phyloP scores from a whole-genome alignment of 306 rosid genomes.

The Begonia loranthoides region DNA sequence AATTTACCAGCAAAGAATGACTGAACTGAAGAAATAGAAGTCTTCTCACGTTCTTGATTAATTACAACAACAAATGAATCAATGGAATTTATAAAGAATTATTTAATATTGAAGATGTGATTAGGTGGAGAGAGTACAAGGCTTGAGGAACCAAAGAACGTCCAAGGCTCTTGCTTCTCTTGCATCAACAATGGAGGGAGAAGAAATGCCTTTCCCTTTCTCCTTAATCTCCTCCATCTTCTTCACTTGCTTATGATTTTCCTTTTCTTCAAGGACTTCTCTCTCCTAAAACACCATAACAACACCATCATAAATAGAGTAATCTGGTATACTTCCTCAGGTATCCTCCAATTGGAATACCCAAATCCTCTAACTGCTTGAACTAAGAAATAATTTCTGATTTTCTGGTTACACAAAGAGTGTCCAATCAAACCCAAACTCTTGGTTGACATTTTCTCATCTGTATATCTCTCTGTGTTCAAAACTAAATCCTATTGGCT shows the following conservation, averaged over 20 bases:
- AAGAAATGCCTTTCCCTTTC: slow-evolving; percentile 25
- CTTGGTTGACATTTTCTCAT: too few relatives aligned
- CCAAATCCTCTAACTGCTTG: too few relatives aligned
- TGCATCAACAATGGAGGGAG: slow-evolving; percentile 31
- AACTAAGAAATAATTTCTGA: too few relatives aligned
- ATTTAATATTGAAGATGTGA: too few relatives aligned
- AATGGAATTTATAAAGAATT: not conserved
- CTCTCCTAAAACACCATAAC: slow-evolving; percentile 31
- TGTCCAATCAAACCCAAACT: too few relatives aligned
- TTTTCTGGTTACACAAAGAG: too few relatives aligned
- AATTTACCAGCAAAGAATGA: not conserved
- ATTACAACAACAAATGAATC: not conserved
- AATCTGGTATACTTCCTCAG: not conserved
- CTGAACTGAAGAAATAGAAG: too few relatives aligned
- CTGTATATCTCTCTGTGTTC: too few relatives aligned
- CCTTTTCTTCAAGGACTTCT: slow-evolving; percentile 41
- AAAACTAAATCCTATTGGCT: too few relatives aligned
- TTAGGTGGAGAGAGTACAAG: slow-evolving; percentile 8
- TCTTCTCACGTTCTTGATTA: not conserved
- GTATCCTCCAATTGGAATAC: too few relatives aligned
- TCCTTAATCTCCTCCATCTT: slow-evolving; percentile 24
- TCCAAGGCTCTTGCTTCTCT: slow-evolving; percentile 70
- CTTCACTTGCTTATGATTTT: slow-evolving; percentile 25
- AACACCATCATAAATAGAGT: not conserved
- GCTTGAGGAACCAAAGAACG: slow-evolving; percentile 90